Evolutionary conservation across 2,329 filamentous ascomycete genomes (phyloP).

Genomic region (Diplodia intermedia): DNA sequence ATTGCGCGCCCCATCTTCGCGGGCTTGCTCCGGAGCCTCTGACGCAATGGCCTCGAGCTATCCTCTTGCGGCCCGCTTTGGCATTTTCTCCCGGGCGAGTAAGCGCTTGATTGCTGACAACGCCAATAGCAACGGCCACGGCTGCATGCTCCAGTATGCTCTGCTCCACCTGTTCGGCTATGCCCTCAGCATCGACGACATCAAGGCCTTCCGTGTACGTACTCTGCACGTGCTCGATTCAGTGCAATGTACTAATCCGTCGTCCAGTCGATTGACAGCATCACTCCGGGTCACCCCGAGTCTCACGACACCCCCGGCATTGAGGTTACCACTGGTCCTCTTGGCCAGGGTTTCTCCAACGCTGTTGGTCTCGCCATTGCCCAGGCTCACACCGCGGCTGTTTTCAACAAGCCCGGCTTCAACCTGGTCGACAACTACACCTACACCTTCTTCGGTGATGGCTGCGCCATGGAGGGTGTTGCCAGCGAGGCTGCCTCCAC

Average conservation of each 20-base stretch:
- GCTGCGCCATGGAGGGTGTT: slow-evolving; percentile 98
- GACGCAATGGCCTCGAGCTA: slow-evolving; percentile 31
- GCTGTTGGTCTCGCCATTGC: slow-evolving; percentile 98
- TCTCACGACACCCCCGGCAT: slow-evolving; percentile 94
- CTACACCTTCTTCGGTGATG: slow-evolving; percentile 95
- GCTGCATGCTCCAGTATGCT: slow-evolving; percentile 99
- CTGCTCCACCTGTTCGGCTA: slow-evolving; percentile 97
- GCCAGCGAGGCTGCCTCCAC: slow-evolving; percentile 89
- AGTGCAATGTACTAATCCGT: slow-evolving; percentile 11
- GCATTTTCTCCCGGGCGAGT: not conserved
- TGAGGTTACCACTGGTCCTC: slow-evolving; percentile 97
- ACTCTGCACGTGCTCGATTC: slow-evolving; percentile 16
- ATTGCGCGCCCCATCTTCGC: slow-evolving; percentile 13
- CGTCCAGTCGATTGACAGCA: slow-evolving; percentile 70
- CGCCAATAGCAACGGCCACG: slow-evolving; percentile 84
- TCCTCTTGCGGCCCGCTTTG: slow-evolving; percentile 8
- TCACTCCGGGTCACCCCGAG: slow-evolving; percentile 95
- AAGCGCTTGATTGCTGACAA: not conserved
- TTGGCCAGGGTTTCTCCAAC: slow-evolving; percentile 96
- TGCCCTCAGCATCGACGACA: slow-evolving; percentile 81
- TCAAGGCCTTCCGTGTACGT: slow-evolving; percentile 95
- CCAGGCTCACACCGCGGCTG: slow-evolving; percentile 86
- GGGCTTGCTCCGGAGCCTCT: slow-evolving; percentile 14
- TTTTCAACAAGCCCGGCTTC: slow-evolving; percentile 97
- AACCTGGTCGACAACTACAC: slow-evolving; percentile 96